Conservation (phyloP, 257 asterid species). For the Jacaranda mimosifolia region DNA sequence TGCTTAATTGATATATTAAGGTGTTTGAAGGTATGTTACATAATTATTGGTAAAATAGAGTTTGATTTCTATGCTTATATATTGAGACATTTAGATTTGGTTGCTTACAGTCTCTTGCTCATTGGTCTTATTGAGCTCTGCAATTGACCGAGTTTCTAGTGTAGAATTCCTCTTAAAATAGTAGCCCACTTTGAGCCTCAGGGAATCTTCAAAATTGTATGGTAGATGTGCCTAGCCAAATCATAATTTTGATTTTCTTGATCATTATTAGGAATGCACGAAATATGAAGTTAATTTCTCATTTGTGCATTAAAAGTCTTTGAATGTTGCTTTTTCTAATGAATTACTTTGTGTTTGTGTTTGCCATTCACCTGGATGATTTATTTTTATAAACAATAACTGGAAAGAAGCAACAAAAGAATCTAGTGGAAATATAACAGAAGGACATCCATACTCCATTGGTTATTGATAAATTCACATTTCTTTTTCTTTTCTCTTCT, state of each 20-base stretch:
- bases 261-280: slow-evolving; percentile 12
- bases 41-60: slow-evolving; percentile 7
- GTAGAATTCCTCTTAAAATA: not conserved
- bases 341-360: not conserved
- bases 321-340: not conserved
- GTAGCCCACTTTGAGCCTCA: not conserved
- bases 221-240: slow-evolving; percentile 17
- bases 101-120: not conserved
- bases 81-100: slow-evolving; percentile 1
- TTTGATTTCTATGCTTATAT: slow-evolving; percentile 6
- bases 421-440: slow-evolving; percentile 27
- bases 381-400: not conserved
- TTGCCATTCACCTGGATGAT: not conserved
- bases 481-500: not conserved
- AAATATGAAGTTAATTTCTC: slow-evolving; percentile 2
- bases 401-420: slow-evolving; percentile 25
- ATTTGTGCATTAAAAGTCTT: not conserved
- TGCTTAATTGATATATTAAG: slow-evolving; percentile 73
- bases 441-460: slow-evolving; percentile 15
- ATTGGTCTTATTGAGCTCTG: slow-evolving; percentile 22
- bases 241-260: not conserved
- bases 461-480: slow-evolving; percentile 7
- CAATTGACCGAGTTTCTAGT: slow-evolving; percentile 2
- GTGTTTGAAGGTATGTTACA: slow-evolving; percentile 78
- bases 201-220: slow-evolving; percentile 29